A percentile compares a stretch with the other conserved stretches of the same genome.
Conservation (phyloP, 179 eudicot genomes). For the Actinidia chinensis region DNA sequence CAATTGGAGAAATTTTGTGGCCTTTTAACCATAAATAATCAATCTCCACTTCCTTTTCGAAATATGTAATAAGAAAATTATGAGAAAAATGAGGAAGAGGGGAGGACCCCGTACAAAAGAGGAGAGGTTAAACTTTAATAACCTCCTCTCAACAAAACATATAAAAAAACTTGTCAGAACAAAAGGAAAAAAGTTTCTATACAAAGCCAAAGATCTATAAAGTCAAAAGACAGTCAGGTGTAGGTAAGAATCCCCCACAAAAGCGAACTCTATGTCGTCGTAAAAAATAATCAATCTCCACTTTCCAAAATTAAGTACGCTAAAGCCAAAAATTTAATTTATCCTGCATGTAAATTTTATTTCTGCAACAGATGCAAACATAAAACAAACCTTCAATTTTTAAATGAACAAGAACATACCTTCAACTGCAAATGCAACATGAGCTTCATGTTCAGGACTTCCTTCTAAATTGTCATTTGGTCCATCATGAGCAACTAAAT, state of each 20-base stretch:
- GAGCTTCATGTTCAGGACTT: conserved; percentile 55
- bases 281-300: not conserved
- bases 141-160: too few species aligned
- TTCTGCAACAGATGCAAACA: not conserved
- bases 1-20: not conserved
- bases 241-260: too few species aligned
- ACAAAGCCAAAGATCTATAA: too few species aligned
- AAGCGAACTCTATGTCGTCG: too few species aligned
- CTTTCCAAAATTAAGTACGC: not conserved
- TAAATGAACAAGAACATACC: conserved; percentile 36
- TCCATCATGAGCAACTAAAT: conserved; percentile 70
- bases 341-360: not conserved
- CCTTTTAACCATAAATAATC: not conserved
- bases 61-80: too few species aligned
- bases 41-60: not conserved
- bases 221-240: too few species aligned
- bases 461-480: conserved; percentile 38
- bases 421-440: conserved; percentile 80
- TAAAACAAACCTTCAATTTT: not conserved
- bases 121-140: too few species aligned
- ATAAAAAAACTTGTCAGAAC: too few species aligned
- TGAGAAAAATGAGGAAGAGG: too few species aligned
- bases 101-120: too few species aligned
- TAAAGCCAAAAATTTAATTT: not conserved
- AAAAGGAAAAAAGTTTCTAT: too few species aligned